phyloP scores from a whole-genome alignment of 345 rosid genomes.

The Hibiscus tridactylites region DNA sequence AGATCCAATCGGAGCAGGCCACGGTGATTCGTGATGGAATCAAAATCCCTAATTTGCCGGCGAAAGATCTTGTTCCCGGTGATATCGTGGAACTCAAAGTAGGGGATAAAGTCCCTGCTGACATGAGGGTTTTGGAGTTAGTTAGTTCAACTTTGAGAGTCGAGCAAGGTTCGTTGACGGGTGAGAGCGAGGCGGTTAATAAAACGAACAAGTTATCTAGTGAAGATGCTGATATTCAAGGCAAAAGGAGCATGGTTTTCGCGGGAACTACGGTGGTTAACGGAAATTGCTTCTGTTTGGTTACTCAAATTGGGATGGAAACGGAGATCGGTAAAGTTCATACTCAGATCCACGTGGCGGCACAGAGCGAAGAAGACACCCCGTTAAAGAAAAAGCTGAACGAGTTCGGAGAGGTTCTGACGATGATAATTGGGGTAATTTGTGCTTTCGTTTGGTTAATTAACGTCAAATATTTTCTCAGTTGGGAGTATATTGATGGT shows the following conservation, averaged over 20 bases:
- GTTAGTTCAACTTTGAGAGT: conserved; percentile 53
- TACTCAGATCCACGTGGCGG: conserved; percentile 46
- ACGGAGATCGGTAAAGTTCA: conserved; percentile 69
- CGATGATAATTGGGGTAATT: conserved; percentile 48
- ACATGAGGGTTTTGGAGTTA: conserved; percentile 50
- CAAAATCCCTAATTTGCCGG: conserved; percentile 27
- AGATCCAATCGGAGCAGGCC: conserved; percentile 66
- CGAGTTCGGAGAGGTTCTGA: conserved; percentile 53
- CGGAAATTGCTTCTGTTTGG: conserved; percentile 54
- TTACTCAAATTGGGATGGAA: conserved; percentile 54
- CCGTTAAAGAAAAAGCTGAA: conserved; percentile 65
- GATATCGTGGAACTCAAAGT: conserved; percentile 61
- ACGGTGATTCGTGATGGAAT: conserved; percentile 42
- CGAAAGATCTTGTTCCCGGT: conserved; percentile 58
- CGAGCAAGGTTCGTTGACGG: conserved; percentile 67
- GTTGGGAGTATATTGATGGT: conserved; percentile 59
- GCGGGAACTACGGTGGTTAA: conserved; percentile 66
- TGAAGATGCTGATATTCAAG: conserved; percentile 49
- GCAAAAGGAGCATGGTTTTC: conserved; percentile 56
- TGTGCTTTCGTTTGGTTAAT: conserved; percentile 63
- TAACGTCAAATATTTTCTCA: conserved; percentile 53
- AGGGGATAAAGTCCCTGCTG: conserved; percentile 72
- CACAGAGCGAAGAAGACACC: conserved; percentile 55
- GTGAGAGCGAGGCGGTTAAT: conserved; percentile 64
- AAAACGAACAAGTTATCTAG: conserved; percentile 37